Percentiles rank a stretch among this genome's conserved stretches.
Conservation (phyloP, 169 alveolate species). For the Plasmodium adleri region DNA sequence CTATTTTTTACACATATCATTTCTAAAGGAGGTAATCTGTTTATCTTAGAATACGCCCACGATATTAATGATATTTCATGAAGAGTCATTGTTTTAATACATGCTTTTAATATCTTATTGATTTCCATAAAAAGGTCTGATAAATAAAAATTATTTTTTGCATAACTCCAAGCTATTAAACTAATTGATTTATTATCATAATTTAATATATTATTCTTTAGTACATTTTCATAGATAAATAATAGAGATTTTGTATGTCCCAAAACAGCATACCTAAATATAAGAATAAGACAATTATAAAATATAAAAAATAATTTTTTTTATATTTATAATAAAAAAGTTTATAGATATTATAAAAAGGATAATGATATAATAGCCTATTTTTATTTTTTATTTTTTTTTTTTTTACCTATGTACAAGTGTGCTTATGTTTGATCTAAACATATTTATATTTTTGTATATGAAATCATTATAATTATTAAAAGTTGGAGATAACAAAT, state of each 20-base stretch:
- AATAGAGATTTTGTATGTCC: slow-evolving; percentile 76
- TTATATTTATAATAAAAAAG: no score
- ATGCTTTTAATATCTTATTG: slow-evolving; percentile 67
- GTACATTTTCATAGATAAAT: slow-evolving; percentile 72
- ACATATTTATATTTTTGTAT: slow-evolving; percentile 58
- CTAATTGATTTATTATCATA: slow-evolving; percentile 73
- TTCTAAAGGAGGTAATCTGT: slow-evolving; percentile 74
- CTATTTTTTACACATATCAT: slow-evolving; percentile 73
- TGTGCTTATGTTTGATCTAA: slow-evolving; percentile 77
- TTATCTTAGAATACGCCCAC: slow-evolving; percentile 76
- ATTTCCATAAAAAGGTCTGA: slow-evolving; percentile 74
- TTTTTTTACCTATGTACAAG: slow-evolving; percentile 56
- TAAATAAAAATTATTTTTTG: slow-evolving; percentile 69
- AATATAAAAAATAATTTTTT: background rate
- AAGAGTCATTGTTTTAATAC: slow-evolving; percentile 73
- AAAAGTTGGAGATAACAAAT: slow-evolving; percentile 64
- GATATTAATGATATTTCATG: slow-evolving; percentile 76
- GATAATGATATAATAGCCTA: background rate
- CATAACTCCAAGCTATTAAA: slow-evolving; percentile 76
- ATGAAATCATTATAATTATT: slow-evolving; percentile 66
- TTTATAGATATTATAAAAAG: background rate
- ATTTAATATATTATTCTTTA: slow-evolving; percentile 67
- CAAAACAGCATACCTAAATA: slow-evolving; percentile 58
- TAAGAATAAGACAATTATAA: slow-evolving; percentile 19
- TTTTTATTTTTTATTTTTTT: slow-evolving; percentile 11